phyloP scores from a whole-genome alignment of 2,329 filamentous ascomycete species.

The Colletotrichum australisinense region DNA sequence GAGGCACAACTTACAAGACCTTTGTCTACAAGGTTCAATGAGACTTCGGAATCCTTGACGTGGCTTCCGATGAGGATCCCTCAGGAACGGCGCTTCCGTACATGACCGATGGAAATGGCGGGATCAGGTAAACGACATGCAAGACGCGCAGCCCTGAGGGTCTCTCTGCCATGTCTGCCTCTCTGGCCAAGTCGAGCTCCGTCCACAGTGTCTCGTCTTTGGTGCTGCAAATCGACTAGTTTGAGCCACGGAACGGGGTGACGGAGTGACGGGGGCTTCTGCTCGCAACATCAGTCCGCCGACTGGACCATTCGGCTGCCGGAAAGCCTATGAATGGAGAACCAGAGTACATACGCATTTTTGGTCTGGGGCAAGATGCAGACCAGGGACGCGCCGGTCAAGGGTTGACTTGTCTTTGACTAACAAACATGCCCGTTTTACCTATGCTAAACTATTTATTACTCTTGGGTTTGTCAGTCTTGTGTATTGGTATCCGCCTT shows the following conservation, averaged over 20 bases:
- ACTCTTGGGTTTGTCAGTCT: slow-evolving; percentile 3
- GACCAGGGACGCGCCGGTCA: slow-evolving; percentile 25
- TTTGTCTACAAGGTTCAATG: not conserved
- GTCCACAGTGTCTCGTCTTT: not conserved
- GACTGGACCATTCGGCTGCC: slow-evolving; percentile 27
- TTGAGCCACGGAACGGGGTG: slow-evolving; percentile 22
- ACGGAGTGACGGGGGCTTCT: not conserved
- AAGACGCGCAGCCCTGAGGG: slow-evolving; percentile 17
- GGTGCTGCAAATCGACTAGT: slow-evolving; percentile 19
- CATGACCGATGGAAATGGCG: slow-evolving; percentile 19
- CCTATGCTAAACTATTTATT: slow-evolving; percentile 18
- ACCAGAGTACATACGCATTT: slow-evolving; percentile 4
- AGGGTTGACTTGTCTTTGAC: slow-evolving; percentile 13
- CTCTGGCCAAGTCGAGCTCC: not conserved
- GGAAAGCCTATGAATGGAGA: slow-evolving; percentile 25
- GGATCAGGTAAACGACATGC: slow-evolving; percentile 15
- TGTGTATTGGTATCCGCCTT: not conserved
- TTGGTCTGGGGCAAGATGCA: slow-evolving; percentile 28
- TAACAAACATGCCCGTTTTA: slow-evolving; percentile 21
- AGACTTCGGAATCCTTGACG: not conserved
- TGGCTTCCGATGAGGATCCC: not conserved
- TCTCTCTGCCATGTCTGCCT: not conserved
- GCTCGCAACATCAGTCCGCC: slow-evolving; percentile 2
- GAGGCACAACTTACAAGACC: not conserved
- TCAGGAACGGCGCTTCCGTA: slow-evolving; percentile 12